Percentiles rank a stretch among this genome's conserved stretches.
Evolutionary conservation across 208 protist genomes (phyloP).

Genomic region (Wallacemonas rigidus): DNA sequence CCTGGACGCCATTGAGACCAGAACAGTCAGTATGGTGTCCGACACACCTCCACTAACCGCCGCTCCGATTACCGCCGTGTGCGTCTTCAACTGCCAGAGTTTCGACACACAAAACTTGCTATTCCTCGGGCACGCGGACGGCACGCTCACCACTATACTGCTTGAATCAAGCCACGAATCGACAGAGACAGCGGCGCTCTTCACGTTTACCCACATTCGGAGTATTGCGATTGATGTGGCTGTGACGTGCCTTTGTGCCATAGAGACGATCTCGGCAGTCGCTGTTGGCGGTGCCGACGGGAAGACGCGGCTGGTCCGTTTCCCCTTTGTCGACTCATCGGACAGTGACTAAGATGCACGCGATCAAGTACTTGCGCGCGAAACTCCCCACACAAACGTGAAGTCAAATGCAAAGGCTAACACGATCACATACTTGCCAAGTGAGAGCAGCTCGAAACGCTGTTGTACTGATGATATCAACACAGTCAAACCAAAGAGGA

Average conservation of each 20-base stretch:
- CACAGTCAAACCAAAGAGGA: too few relatives aligned
- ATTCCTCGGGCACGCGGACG: slow-evolving; percentile 34
- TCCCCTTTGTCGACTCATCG: not conserved
- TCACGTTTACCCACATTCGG: not conserved
- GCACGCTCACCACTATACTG: slow-evolving; percentile 26
- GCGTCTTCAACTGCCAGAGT: slow-evolving; percentile 32
- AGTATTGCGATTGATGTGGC: not conserved
- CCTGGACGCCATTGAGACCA: not conserved
- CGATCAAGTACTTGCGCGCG: too few relatives aligned
- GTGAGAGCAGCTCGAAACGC: too few relatives aligned
- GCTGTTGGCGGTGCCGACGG: slow-evolving; percentile 26
- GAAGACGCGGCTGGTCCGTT: slow-evolving; percentile 14
- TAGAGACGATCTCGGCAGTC: slow-evolving; percentile 15
- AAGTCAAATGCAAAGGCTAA: too few relatives aligned
- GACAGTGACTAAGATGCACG: slow-evolving; percentile 2
- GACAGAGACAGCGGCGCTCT: not conserved
- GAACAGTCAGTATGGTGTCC: not conserved
- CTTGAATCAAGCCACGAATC: slow-evolving; percentile 1
- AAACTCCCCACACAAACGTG: too few relatives aligned
- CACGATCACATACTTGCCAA: too few relatives aligned
- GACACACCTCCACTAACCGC: not conserved
- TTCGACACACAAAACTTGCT: slow-evolving; percentile 32
- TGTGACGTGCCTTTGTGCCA: slow-evolving; percentile 1
- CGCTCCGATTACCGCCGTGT: slow-evolving; percentile 19
- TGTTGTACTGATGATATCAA: too few relatives aligned